phyloP scores from a whole-genome alignment of 257 asterid genomes.

The Solanum neorickii region DNA sequence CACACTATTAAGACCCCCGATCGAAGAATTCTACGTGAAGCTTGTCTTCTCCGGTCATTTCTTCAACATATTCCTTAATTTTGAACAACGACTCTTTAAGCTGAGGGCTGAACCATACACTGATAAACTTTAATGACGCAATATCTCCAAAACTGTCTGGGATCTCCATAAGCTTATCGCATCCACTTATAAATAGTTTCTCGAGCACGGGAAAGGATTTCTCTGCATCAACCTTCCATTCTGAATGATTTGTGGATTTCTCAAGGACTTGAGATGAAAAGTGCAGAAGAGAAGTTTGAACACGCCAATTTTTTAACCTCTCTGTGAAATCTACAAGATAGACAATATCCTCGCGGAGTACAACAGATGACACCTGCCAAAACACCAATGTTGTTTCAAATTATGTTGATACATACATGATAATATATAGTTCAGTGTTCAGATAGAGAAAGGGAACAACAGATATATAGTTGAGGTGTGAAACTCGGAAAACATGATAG shows the following conservation, averaged over 20 bases:
- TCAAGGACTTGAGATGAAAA: no score
- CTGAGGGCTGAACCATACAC: accelerated
- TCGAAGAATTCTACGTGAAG: accelerated
- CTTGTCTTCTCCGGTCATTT: background rate
- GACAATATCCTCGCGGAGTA: background rate
- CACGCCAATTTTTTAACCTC: background rate
- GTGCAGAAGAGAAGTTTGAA: background rate
- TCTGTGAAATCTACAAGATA: background rate
- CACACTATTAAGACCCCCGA: no score
- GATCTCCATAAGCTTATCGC: background rate
- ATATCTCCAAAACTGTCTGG: background rate
- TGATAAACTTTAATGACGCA: background rate
- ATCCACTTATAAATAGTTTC: accelerated
- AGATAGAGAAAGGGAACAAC: no score
- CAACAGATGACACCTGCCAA: no score
- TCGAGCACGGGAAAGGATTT: background rate
- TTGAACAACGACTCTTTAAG: background rate
- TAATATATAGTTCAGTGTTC: no score
- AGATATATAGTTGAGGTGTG: no score
- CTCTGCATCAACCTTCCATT: background rate
- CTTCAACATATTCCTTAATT: background rate
- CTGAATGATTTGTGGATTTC: no score
- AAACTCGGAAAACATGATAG: no score
- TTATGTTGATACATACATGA: no score
- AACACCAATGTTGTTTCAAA: no score